Conservation (phyloP, 257 asterid species). For the Gentiana straminea region DNA sequence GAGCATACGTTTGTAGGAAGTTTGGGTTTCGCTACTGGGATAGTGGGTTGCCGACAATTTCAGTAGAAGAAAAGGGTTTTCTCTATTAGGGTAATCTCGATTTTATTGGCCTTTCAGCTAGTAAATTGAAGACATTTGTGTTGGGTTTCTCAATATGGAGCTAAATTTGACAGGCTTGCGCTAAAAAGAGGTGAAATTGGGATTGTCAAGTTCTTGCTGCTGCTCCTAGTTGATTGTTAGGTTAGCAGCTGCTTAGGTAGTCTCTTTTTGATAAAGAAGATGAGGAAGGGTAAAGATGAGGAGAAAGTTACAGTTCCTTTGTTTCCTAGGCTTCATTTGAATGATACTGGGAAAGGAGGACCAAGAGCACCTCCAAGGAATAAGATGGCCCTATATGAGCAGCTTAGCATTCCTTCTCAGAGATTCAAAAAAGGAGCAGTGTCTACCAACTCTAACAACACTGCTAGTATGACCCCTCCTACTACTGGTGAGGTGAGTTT, state of each 20-base stretch:
- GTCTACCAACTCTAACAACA: conserved; percentile 17
- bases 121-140: conserved; percentile 2
- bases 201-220: background rate
- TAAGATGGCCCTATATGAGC: conserved; percentile 97
- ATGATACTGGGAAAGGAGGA: conserved; percentile 87
- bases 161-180: conserved; percentile 1
- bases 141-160: conserved; percentile 9
- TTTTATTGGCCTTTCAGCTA: conserved; percentile 6
- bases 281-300: conserved; percentile 70
- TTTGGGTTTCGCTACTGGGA: conserved; percentile 13
- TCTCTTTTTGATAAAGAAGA: conserved; percentile 15
- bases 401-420: conserved; percentile 84
- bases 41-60: conserved; percentile 5
- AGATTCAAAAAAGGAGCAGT: conserved; percentile 25
- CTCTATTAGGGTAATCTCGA: conserved; percentile 8
- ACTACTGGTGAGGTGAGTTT: conserved; percentile 45
- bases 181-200: conserved; percentile 1
- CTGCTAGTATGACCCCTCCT: conserved; percentile 28
- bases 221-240: background rate
- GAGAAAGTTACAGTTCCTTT: conserved; percentile 71
- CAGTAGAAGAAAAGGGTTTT: background rate
- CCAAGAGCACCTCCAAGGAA: conserved; percentile 99
- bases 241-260: too few relatives aligned
- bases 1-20: conserved; percentile 7
- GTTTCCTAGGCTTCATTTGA: conserved; percentile 95